Evolutionary conservation across 2,329 filamentous ascomycete species (phyloP).

Genomic region (Emergomyces orientalis): DNA sequence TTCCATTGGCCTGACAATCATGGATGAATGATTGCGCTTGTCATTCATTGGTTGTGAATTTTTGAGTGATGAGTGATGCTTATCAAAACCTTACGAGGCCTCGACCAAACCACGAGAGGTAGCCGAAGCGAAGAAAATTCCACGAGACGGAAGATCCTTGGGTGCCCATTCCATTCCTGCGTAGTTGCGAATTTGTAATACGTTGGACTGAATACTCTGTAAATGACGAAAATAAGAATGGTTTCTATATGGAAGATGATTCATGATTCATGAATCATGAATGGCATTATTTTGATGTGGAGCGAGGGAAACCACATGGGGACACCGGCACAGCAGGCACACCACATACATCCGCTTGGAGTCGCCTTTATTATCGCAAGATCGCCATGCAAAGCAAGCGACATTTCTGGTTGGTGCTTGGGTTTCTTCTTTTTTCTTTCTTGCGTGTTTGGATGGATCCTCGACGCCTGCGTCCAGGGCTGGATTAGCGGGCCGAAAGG

Average conservation of each 20-base stretch:
- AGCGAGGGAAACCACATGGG: not conserved
- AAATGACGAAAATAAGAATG: no score
- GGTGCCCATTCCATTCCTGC: no score
- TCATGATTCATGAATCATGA: not conserved
- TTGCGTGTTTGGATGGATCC: not conserved
- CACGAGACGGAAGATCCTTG: not conserved
- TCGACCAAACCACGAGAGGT: not conserved
- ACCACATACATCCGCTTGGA: no score
- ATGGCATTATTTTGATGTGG: not conserved
- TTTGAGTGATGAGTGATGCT: not conserved
- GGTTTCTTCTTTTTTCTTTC: not conserved
- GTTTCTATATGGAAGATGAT: not conserved
- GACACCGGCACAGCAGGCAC: not conserved
- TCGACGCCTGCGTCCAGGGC: constrained; percentile 13
- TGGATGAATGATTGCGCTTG: not conserved
- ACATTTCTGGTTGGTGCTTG: not conserved
- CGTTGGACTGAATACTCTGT: not conserved
- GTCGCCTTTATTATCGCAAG: not conserved
- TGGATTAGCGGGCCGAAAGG: constrained; percentile 5
- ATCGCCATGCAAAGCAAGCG: not conserved
- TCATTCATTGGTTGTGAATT: not conserved
- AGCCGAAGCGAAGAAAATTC: not conserved
- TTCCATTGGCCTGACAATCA: not conserved
- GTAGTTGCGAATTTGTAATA: not conserved
- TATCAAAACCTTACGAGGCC: not conserved